phyloP scores from a whole-genome alignment of 768 basidiomycete genomes.

The Daedaleopsis nitida region DNA sequence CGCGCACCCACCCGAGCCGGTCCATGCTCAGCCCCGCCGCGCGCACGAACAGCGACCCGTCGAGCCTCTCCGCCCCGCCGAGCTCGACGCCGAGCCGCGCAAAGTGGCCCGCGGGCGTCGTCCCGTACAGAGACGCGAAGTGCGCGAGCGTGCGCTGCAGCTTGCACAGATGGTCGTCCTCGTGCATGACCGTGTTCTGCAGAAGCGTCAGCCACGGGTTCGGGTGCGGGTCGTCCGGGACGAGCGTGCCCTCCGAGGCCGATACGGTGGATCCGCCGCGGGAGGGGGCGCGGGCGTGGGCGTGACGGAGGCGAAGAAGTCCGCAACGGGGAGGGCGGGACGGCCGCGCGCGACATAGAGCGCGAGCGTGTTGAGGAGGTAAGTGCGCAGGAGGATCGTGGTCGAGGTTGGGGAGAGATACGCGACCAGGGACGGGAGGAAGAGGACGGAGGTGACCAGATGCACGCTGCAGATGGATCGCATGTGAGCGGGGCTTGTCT shows the following conservation, averaged over 20 bases:
- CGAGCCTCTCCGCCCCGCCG: constrained; percentile 49
- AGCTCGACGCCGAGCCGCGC: constrained; percentile 30
- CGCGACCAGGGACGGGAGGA: constrained; percentile 54
- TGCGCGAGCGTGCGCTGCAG: constrained; percentile 50
- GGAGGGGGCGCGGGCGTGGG: constrained; percentile 26
- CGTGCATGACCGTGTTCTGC: constrained; percentile 50
- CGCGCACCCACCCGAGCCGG: constrained; percentile 42
- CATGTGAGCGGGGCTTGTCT: neutral
- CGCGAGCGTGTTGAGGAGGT: constrained; percentile 51
- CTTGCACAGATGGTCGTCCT: constrained; percentile 57
- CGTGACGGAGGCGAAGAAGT: constrained; percentile 43
- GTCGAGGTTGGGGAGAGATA: constrained; percentile 43
- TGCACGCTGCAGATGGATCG: constrained; percentile 48
- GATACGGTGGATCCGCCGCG: constrained; percentile 22
- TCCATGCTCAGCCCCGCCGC: constrained; percentile 44
- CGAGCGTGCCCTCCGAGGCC: constrained; percentile 28
- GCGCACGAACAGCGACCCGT: constrained; percentile 64
- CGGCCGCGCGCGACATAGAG: constrained; percentile 54
- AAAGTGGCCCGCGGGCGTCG: constrained; percentile 34
- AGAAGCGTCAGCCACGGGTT: constrained; percentile 62
- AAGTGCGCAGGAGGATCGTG: constrained; percentile 54
- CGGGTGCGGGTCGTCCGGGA: constrained; percentile 40
- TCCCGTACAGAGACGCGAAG: constrained; percentile 46
- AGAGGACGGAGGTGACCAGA: constrained; percentile 63
- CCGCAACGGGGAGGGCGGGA: constrained; percentile 44